phyloP scores from a whole-genome alignment of 2,329 filamentous ascomycete genomes.

The Xylaria sp. region DNA sequence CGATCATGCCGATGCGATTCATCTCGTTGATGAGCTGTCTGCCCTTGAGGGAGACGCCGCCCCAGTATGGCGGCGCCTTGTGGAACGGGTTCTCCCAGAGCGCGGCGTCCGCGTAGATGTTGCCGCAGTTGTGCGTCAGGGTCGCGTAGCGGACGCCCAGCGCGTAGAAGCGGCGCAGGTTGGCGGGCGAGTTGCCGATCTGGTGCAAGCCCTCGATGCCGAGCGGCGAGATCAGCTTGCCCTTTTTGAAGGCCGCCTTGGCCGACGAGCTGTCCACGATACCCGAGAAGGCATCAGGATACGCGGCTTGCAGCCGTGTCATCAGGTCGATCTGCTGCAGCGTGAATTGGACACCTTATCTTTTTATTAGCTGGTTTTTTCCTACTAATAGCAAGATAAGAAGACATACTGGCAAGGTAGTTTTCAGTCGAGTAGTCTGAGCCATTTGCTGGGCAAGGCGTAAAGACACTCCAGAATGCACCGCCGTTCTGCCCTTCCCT shows the following conservation, averaged over 20 bases:
- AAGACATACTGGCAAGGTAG: constrained; percentile 71
- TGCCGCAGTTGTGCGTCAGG: constrained; percentile 93
- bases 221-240: constrained; percentile 78
- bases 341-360: constrained; percentile 72
- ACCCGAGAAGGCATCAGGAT: constrained; percentile 68
- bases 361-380: constrained; percentile 23
- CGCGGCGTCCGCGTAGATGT: constrained; percentile 87
- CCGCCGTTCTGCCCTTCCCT: constrained; percentile 78
- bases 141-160: constrained; percentile 89
- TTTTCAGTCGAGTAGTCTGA: constrained; percentile 78
- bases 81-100: constrained; percentile 64
- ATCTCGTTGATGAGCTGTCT: constrained; percentile 81
- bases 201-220: constrained; percentile 92
- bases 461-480: constrained; percentile 92
- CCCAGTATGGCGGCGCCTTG: constrained; percentile 68
- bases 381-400: neutral
- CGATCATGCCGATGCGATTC: constrained; percentile 95
- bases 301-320: constrained; percentile 64
- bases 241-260: constrained; percentile 66
- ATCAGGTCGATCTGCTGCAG: constrained; percentile 73
- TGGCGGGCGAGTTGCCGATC: constrained; percentile 84
- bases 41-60: constrained; percentile 78
- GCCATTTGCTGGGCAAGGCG: constrained; percentile 77
- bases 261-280: constrained; percentile 70
- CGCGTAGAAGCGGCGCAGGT: constrained; percentile 77